Conservation (phyloP, 495 filamentous ascomycete species). For the Penicillium antarcticum region DNA sequence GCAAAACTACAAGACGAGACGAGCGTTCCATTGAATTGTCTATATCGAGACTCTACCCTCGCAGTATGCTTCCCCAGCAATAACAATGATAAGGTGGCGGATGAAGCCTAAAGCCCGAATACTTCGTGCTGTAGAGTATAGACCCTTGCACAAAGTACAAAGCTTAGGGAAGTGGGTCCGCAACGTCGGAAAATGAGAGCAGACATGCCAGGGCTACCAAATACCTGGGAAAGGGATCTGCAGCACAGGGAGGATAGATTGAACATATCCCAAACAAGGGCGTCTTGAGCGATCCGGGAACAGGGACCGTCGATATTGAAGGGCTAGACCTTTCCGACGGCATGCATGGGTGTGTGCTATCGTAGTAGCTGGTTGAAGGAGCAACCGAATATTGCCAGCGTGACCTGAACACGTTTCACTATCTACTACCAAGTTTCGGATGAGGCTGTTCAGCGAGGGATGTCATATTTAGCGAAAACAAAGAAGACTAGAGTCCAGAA, state of each 20-base stretch:
- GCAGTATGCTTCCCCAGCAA: background rate
- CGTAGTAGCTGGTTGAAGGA: background rate
- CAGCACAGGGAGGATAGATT: conserved; percentile 14
- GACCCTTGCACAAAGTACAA: conserved; percentile 3
- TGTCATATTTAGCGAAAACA: background rate
- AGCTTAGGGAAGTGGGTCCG: conserved; percentile 7
- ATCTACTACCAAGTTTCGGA: background rate
- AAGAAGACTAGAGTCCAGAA: background rate
- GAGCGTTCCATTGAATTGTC: background rate
- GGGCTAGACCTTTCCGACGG: conserved; percentile 6
- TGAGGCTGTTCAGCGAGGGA: background rate
- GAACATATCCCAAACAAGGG: conserved; percentile 25
- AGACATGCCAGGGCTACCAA: conserved; percentile 24
- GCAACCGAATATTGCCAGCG: background rate
- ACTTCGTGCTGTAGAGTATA: background rate
- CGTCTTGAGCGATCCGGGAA: background rate
- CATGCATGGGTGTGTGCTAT: background rate
- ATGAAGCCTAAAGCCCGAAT: conserved; percentile 1
- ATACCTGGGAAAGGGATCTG: conserved; percentile 18
- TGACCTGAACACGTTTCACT: background rate
- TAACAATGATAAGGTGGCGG: conserved; percentile 6
- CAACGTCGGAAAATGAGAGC: conserved; percentile 15
- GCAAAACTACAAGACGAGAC: background rate
- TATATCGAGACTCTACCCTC: background rate
- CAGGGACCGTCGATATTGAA: background rate